Conservation (phyloP, 345 rosid genomes). For the Salix koriyanagi region DNA sequence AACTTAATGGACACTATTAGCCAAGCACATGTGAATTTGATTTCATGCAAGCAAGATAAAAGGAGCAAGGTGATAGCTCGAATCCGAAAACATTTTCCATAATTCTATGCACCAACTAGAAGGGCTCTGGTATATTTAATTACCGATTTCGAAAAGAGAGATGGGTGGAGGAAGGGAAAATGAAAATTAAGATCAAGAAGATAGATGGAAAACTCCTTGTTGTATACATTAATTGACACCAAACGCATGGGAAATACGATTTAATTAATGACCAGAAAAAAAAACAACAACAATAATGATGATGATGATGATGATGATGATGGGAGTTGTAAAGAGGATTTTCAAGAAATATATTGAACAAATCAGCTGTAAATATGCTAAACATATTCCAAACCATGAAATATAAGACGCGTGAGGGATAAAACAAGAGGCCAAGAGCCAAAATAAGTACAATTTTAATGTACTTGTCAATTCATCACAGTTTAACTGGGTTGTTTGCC, state of each 20-base stretch:
- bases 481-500: slow-evolving; percentile 14
- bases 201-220: background rate
- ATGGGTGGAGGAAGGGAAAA: background rate
- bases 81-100: background rate
- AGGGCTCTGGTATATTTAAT: background rate
- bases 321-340: no score
- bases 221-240: background rate
- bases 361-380: background rate
- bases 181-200: no score
- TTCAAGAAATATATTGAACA: background rate
- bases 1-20: background rate
- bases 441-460: slow-evolving; percentile 6
- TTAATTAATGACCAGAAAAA: background rate
- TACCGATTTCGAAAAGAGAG: background rate
- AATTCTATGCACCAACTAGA: background rate
- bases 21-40: background rate
- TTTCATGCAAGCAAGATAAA: background rate
- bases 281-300: background rate
- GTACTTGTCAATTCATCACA: slow-evolving; percentile 22
- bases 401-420: background rate
- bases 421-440: background rate
- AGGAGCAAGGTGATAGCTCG: background rate
- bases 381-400: background rate
- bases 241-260: background rate
- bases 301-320: no score